Evolutionary conservation across 108 stramenopile genomes (phyloP).

Genomic region (Pseudonitzschia multiseries): DNA sequence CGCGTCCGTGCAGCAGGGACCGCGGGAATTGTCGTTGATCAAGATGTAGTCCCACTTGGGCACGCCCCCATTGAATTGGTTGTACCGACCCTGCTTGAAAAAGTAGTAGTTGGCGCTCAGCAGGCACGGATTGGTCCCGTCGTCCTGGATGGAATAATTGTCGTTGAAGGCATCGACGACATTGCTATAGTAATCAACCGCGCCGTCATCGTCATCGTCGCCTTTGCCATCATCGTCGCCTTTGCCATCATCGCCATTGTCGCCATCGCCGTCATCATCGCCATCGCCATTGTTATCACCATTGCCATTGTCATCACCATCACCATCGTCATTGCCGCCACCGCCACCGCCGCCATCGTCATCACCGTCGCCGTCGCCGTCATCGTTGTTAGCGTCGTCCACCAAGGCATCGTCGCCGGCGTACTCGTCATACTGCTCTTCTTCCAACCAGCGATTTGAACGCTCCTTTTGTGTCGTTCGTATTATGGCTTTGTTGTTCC

Average conservation of each 20-base stretch:
- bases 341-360: background rate
- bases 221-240: background rate
- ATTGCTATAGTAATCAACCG: background rate
- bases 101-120: slow-evolving; percentile 27
- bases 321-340: background rate
- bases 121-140: slow-evolving; percentile 33
- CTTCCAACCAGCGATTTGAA: background rate
- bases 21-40: slow-evolving; percentile 41
- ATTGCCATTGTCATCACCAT: background rate
- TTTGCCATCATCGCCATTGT: background rate
- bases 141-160: slow-evolving; percentile 17
- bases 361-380: background rate
- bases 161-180: slow-evolving; percentile 8
- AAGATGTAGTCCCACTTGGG: slow-evolving; percentile 46
- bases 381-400: background rate
- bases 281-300: background rate
- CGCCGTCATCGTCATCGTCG: background rate
- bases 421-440: background rate
- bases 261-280: background rate
- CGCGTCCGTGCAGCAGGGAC: slow-evolving; percentile 25
- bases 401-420: background rate
- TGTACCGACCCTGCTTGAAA: slow-evolving; percentile 19
- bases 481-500: background rate
- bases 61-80: slow-evolving; percentile 15
- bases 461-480: background rate